Evolutionary conservation across 495 filamentous ascomycete species (phyloP).

Genomic region (Parathielavia appendiculata): DNA sequence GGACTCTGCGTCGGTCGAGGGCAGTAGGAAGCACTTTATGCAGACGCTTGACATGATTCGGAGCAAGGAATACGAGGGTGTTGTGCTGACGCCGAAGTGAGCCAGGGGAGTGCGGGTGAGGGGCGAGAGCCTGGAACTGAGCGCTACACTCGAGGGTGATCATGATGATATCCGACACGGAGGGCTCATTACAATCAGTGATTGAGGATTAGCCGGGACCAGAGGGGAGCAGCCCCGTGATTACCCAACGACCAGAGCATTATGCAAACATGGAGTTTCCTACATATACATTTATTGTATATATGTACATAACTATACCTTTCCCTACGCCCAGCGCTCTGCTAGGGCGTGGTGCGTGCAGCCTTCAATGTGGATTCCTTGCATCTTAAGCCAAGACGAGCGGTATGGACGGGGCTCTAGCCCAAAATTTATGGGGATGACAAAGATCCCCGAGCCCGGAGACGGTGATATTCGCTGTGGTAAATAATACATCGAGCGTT

Average conservation of each 20-base stretch:
- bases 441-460: background rate
- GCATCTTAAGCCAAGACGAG: too few relatives aligned
- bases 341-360: too few relatives aligned
- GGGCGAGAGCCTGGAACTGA: background rate
- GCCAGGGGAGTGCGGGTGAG: background rate
- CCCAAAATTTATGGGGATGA: background rate
- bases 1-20: conserved; percentile 73
- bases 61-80: conserved; percentile 85
- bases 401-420: too few relatives aligned
- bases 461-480: background rate
- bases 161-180: background rate
- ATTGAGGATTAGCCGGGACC: background rate
- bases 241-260: background rate
- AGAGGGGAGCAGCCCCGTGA: background rate
- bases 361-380: too few relatives aligned
- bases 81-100: conserved; percentile 70
- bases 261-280: background rate
- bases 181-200: too few relatives aligned
- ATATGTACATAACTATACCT: conserved; percentile 22
- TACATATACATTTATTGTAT: conserved; percentile 21
- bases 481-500: background rate
- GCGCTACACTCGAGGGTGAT: background rate
- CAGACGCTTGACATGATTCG: conserved; percentile 90
- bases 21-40: conserved; percentile 85
- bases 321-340: background rate